phyloP scores from a whole-genome alignment of 2,329 filamentous ascomycete genomes.

The Colletotrichum euphorbiae region DNA sequence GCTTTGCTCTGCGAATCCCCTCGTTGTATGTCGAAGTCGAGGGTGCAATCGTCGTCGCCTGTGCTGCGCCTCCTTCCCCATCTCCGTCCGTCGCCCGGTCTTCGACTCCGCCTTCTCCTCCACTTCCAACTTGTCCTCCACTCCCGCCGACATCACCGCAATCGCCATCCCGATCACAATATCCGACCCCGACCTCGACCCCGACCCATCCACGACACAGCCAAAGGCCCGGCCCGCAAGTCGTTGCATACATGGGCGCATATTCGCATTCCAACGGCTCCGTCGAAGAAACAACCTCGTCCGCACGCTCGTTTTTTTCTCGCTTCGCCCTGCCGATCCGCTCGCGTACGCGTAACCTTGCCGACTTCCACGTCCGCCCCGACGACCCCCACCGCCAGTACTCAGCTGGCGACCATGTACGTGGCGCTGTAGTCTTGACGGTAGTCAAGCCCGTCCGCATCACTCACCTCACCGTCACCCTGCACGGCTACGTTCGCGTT shows the following conservation, averaged over 20 bases:
- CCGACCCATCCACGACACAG: slow-evolving; percentile 33
- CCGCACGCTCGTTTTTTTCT: slow-evolving; percentile 61
- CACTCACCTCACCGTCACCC: slow-evolving; percentile 81
- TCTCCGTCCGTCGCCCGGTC: slow-evolving; percentile 41
- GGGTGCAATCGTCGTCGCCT: slow-evolving; percentile 40
- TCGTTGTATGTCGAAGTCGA: slow-evolving; percentile 36
- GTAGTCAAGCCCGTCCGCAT: slow-evolving; percentile 80
- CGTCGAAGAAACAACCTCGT: slow-evolving; percentile 54
- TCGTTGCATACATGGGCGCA: slow-evolving; percentile 58
- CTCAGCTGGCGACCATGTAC: slow-evolving; percentile 78
- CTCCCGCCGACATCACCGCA: slow-evolving; percentile 38
- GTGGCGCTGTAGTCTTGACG: slow-evolving; percentile 77
- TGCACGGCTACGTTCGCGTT: slow-evolving; percentile 84
- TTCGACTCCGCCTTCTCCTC: slow-evolving; percentile 36
- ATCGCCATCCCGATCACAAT: slow-evolving; percentile 44
- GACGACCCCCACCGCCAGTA: slow-evolving; percentile 84
- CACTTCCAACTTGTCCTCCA: slow-evolving; percentile 43
- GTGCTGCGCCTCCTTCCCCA: slow-evolving; percentile 40
- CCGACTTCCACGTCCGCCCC: slow-evolving; percentile 82
- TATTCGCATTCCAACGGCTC: slow-evolving; percentile 54
- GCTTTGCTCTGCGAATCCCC: slow-evolving; percentile 34
- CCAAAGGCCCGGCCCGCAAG: slow-evolving; percentile 38
- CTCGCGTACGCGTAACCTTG: slow-evolving; percentile 70
- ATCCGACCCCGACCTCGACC: slow-evolving; percentile 16
- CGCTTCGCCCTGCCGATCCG: slow-evolving; percentile 64